These are phyloP conservation scores for Alternaria burnsii DNA, from an alignment of 2,329 filamentous ascomycete species.

Conservation along the genomic window DNA sequence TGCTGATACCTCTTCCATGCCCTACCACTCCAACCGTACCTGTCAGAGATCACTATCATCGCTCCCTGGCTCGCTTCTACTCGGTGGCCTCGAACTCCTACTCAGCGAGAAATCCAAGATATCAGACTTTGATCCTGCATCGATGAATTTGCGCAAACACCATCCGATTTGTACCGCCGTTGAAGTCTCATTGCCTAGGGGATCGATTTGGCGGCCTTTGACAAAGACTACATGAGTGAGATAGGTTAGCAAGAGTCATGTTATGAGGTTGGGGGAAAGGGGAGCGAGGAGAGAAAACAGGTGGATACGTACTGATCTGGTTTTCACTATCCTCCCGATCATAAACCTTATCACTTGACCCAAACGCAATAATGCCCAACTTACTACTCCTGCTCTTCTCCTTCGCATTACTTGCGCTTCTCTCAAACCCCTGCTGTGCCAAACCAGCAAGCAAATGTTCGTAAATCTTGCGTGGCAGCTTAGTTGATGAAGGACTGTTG, in stretches of 20 bases:
- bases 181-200: slow-evolving; percentile 52
- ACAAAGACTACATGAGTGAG: slow-evolving; percentile 47
- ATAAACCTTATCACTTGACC: slow-evolving; percentile 55
- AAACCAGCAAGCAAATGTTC: slow-evolving; percentile 55
- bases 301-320: slow-evolving; percentile 46
- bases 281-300: too few species aligned
- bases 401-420: slow-evolving; percentile 37
- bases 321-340: slow-evolving; percentile 58
- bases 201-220: slow-evolving; percentile 54
- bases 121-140: slow-evolving; percentile 54
- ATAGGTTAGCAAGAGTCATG: neutral
- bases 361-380: slow-evolving; percentile 58
- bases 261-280: neutral
- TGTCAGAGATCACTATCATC: slow-evolving; percentile 44
- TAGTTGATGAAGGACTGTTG: slow-evolving; percentile 51
- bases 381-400: slow-evolving; percentile 43
- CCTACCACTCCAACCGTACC: neutral
- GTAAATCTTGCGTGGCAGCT: slow-evolving; percentile 56
- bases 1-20: slow-evolving; percentile 1
- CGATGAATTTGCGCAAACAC: slow-evolving; percentile 57
- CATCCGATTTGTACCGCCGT: slow-evolving; percentile 57
- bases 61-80: slow-evolving; percentile 41
- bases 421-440: slow-evolving; percentile 51
- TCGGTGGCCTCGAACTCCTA: slow-evolving; percentile 48
- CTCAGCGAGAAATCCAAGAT: slow-evolving; percentile 57